These are phyloP conservation scores for Trichoderma guizhouense DNA, from an alignment of 2,329 filamentous ascomycete species.

Conservation along the genomic window DNA sequence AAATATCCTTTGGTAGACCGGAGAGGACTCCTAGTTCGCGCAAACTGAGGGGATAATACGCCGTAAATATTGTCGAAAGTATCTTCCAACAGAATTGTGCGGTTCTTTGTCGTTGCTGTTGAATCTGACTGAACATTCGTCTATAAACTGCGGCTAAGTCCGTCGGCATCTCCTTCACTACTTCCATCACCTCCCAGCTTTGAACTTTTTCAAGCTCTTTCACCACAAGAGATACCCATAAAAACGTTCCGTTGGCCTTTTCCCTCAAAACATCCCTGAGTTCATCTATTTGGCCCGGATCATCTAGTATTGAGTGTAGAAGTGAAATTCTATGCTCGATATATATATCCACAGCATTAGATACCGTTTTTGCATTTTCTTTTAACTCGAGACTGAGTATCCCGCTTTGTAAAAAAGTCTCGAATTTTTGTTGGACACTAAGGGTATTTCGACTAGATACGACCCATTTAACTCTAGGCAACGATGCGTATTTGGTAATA, in stretches of 20 bases:
- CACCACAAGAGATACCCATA: neutral
- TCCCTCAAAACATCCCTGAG: neutral
- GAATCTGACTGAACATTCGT: neutral
- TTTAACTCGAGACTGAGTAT: neutral
- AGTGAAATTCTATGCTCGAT: neutral
- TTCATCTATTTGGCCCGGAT: neutral
- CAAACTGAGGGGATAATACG: neutral
- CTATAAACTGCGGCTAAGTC: neutral
- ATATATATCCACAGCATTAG: neutral
- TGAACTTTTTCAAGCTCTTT: neutral
- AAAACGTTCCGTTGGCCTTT: neutral
- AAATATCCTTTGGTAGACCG: neutral
- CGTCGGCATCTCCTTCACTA: neutral
- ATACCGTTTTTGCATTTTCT: neutral
- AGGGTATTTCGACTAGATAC: constrained; percentile 40
- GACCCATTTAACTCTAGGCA: constrained; percentile 37
- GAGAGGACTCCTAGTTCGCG: neutral
- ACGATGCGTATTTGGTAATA: constrained; percentile 22
- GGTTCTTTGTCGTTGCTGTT: neutral
- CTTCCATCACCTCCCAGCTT: neutral
- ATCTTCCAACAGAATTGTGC: neutral
- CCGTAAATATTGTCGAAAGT: neutral
- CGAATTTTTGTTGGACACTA: neutral
- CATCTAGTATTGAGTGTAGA: neutral
- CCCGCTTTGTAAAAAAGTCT: neutral